phyloP scores from a whole-genome alignment of 352 stramenopile genomes.

The Globisporangium solare region DNA sequence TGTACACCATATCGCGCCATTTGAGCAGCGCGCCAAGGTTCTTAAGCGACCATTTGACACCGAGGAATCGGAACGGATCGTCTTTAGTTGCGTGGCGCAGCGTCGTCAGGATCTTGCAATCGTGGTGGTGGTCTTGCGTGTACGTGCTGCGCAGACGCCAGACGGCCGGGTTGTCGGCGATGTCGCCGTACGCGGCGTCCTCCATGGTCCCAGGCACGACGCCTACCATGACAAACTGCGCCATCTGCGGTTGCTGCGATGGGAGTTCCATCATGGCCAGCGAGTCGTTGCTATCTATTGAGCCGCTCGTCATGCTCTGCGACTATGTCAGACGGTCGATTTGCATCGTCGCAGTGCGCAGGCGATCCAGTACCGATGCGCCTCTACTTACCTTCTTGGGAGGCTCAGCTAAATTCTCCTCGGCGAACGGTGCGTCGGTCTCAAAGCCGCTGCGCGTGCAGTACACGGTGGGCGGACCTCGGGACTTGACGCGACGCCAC shows the following conservation, averaged over 20 bases:
- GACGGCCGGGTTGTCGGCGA: slow-evolving; percentile 34
- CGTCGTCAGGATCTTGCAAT: slow-evolving; percentile 30
- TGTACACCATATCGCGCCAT: slow-evolving; percentile 11
- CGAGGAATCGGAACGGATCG: slow-evolving; percentile 42
- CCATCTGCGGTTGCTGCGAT: slow-evolving; percentile 7
- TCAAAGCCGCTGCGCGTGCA: too few species aligned
- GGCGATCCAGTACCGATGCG: not conserved
- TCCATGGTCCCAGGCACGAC: slow-evolving; percentile 35
- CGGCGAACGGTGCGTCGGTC: too few species aligned
- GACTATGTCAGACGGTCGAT: not conserved
- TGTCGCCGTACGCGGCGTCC: slow-evolving; percentile 34
- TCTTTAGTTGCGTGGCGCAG: slow-evolving; percentile 23
- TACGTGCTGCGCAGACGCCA: slow-evolving; percentile 37
- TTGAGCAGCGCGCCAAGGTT: slow-evolving; percentile 1
- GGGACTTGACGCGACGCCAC: too few species aligned
- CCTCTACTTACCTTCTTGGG: too few species aligned
- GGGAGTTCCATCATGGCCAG: too few species aligned
- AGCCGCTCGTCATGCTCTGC: not conserved
- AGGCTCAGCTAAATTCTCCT: too few species aligned
- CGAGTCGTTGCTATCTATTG: too few species aligned
- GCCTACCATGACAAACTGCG: slow-evolving; percentile 31
- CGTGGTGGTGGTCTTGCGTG: slow-evolving; percentile 30
- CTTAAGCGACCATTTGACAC: slow-evolving; percentile 35
- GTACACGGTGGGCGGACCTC: too few species aligned
- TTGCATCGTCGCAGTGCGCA: not conserved